phyloP scores from a whole-genome alignment of 1,139 yeast species.

The Taiozyma onychis region DNA sequence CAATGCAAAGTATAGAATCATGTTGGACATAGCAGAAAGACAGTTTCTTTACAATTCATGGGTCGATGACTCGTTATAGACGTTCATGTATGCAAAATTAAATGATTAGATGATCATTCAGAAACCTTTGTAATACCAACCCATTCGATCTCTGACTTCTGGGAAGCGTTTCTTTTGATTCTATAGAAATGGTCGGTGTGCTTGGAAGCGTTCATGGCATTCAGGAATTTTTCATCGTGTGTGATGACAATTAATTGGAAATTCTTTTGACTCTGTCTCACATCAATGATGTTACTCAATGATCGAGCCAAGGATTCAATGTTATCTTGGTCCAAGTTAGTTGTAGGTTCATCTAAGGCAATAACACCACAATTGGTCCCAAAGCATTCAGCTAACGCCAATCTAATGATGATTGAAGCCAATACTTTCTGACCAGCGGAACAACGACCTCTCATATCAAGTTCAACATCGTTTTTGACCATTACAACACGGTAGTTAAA shows the following conservation, averaged over 20 bases:
- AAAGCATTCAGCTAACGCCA: conserved; percentile 94
- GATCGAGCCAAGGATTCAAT: conserved; percentile 84
- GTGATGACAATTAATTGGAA: conserved; percentile 94
- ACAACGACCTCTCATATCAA: conserved; percentile 98
- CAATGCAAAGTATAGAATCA: conserved; percentile 28
- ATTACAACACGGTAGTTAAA: conserved; percentile 93
- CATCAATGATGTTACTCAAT: conserved; percentile 66
- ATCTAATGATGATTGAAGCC: conserved; percentile 84
- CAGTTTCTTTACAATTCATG: conserved; percentile 28
- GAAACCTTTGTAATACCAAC: conserved; percentile 35
- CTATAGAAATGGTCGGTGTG: conserved; percentile 89
- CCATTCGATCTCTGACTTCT: conserved; percentile 66
- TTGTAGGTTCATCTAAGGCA: conserved; percentile 97
- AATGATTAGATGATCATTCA: conserved; percentile 15
- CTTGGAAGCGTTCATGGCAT: conserved; percentile 77
- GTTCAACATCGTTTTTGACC: conserved; percentile 86
- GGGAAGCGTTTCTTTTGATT: conserved; percentile 74
- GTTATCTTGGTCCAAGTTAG: conserved; percentile 87
- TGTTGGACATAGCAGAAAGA: conserved; percentile 33
- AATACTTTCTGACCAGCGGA: conserved; percentile 97
- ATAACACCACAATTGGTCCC: conserved; percentile 94
- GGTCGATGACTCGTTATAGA: conserved; percentile 10
- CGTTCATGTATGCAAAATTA: background rate
- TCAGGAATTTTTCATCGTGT: conserved; percentile 88
- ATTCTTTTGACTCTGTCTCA: conserved; percentile 72